phyloP scores from a whole-genome alignment of 768 basidiomycete species.

The Sarcodon sp. region DNA sequence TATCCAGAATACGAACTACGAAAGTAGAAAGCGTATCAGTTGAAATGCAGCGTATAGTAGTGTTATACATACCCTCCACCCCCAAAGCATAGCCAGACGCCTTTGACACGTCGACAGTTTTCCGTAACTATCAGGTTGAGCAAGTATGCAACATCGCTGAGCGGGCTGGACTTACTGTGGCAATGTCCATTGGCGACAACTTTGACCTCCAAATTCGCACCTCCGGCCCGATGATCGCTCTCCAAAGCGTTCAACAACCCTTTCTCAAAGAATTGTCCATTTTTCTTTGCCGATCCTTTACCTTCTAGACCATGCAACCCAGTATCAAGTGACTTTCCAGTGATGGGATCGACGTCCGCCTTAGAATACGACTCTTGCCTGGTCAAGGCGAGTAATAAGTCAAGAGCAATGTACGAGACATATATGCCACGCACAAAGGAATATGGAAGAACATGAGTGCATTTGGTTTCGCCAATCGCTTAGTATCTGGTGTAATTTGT shows the following conservation, averaged over 20 bases:
- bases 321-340: slow-evolving; percentile 52
- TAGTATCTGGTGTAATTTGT: slow-evolving; percentile 41
- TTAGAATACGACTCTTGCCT: slow-evolving; percentile 47
- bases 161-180: slow-evolving; percentile 41
- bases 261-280: slow-evolving; percentile 76
- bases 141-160: slow-evolving; percentile 7
- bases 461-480: slow-evolving; percentile 79
- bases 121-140: slow-evolving; percentile 50
- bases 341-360: slow-evolving; percentile 53
- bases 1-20: slow-evolving; percentile 73
- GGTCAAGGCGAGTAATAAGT: background rate
- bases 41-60: background rate
- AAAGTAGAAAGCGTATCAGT: background rate
- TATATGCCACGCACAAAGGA: slow-evolving; percentile 48
- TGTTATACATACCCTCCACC: slow-evolving; percentile 48
- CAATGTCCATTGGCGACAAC: slow-evolving; percentile 85
- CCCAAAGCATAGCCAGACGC: slow-evolving; percentile 88
- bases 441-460: slow-evolving; percentile 98
- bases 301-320: slow-evolving; percentile 51
- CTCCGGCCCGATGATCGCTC: slow-evolving; percentile 42
- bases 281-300: slow-evolving; percentile 51
- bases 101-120: slow-evolving; percentile 73
- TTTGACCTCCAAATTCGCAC: slow-evolving; percentile 59
- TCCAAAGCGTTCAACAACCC: slow-evolving; percentile 64
- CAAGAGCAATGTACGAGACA: slow-evolving; percentile 1